Base-by-base conservation (phyloP, 2,329 filamentous ascomycete genomes). In the Sclerotinia subarctica region DNA sequence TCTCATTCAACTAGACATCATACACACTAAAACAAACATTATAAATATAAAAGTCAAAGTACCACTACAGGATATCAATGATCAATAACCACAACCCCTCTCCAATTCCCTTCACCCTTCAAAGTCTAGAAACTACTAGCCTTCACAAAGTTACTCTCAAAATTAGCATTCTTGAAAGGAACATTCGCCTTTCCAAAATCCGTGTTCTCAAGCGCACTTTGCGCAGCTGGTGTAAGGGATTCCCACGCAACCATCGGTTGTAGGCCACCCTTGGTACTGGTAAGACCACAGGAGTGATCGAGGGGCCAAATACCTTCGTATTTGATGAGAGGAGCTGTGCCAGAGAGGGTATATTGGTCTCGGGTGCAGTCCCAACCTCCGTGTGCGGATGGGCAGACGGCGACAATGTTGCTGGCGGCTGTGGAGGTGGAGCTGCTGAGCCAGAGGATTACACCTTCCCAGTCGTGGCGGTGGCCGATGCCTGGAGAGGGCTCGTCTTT, bases 391-490 rank as follows among this genome's bases (percentile, higher is more conserved):
- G 83, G 83, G 29, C 83, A 84, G 10, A 85, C 81, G 29, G 82
- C 83, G 1, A 81, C 73, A 42, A 86, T 75, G 60, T 82, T 78
- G 19, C 69, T 71, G 19, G 78, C 73, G 11, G 74, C 73, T 0
- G 72, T 74, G 21, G 74, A 68, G 2, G 78, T 75, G 0, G 74
- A 63, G 13, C 77, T 76, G 0, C 78, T 77, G 0, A 86, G 79
- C 82, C 82, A 86, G 35, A 86, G 79, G 47, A 86, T 81, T 0
- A 81, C 77, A n/a, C 81, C 82, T 71, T 86, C 84, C 84, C 84
- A 86, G 72, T 86, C 84, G 74, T 86, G 82, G 26, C 83, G 80
- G 71, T 86, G 84, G 11, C 83, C 84, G 3, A 80, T 76, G 0
- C 78, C 79, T 0, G 68, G 56, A 35, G 71, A 74, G 15, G 81